Evolutionary conservation across 1,284 basidiomycete genomes (phyloP), one percentile per base, ranked within the genome.

Genomic region (Ustilago curta): DNA sequence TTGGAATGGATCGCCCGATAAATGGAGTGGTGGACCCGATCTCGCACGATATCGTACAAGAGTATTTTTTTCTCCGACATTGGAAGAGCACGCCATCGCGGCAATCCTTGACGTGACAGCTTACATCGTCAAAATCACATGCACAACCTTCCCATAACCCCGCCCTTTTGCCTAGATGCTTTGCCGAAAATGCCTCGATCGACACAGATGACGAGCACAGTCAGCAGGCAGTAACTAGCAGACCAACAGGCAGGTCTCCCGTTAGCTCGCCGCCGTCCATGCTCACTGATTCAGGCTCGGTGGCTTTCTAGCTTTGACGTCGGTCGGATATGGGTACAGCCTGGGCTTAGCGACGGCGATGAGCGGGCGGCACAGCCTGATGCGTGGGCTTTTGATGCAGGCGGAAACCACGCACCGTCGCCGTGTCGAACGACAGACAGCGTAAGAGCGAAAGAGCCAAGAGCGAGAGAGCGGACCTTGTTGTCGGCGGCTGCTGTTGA

Each of bases 31-130:
- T n/a, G n/a, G n/a, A n/a, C n/a, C n/a, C 31, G 43, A 53, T 65
- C 31, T 25, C 44, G 51, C 56, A 42, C 62, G 56, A 58, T 29
- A 23, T n/a, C n/a, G n/a, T n/a, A n/a, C n/a, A n/a, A n/a, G 45
- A 48, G 45, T 9, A 23, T 29, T 56, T 56, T 49, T 8, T 14
- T 21, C 19, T n/a, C n/a, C n/a, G n/a, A n/a, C n/a, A n/a, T n/a
- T n/a, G n/a, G 25, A 14, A 21, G 49, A 68, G 59, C 65, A 68
- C 65, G 65, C 65, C 59, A 68, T 68, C 65, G 21, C 42, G 18
- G 23, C 8, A 9, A 16, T 27, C 7, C 50, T 60, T 68, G 65
- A 68, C 65, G 65, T 68, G 65, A 61, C 54, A 57, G 52, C 57
- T 59, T n/a, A 50, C 57, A 50, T 48, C 57, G 35, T 21, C 47